Evolutionary conservation across 2,329 filamentous ascomycete genomes (phyloP), one percentile per base, ranked within the genome.

Genomic region (Sporothrix mexicana): DNA sequence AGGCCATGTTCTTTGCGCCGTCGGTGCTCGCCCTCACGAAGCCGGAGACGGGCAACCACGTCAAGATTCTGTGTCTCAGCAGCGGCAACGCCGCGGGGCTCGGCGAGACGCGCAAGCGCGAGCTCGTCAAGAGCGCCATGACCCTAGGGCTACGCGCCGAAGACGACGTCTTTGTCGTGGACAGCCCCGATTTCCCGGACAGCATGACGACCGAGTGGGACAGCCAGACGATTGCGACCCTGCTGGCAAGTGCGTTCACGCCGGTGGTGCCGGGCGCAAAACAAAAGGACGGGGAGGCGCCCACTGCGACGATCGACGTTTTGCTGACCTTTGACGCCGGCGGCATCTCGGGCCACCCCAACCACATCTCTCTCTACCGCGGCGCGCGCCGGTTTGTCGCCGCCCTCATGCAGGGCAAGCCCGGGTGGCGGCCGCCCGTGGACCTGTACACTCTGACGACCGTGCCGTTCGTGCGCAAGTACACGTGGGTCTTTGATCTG

Each of bases 1-100:
- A 99, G 85, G 96, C 95, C 81, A 99, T 99, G 96, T 99, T 99
- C 86, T 99, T 99, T 83, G 90, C 94, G 75, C 96, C 96, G 0
- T 93, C 94, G 0, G 86, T 98, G 15, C 87, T 97, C 77, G 90
- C 93, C n/a, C 88, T 99, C 73, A 95, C 94, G 20, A 86, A 88
- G 15, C 93, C 94, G 3, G 89, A 91, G 73, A 86, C 92, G 23
- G 92, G 93, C 3, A 98, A 99, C 82, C 94, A 97, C 80, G 88
- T 99, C 79, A 96, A 97, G 83, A 97, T 99, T 75, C 84, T 98
- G 72, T 99, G 96, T 83, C 84, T 99, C 75, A 97, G 93, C 82
- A 95, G 91, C 76, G 95, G 93, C 91, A 80, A 98, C 80, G 94
- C 95, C 68, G 94, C 95, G 77, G 95, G 95, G 0, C 86, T 98